Conservation (phyloP, 768 basidiomycete genomes). For the Russula dissimulans region DNA sequence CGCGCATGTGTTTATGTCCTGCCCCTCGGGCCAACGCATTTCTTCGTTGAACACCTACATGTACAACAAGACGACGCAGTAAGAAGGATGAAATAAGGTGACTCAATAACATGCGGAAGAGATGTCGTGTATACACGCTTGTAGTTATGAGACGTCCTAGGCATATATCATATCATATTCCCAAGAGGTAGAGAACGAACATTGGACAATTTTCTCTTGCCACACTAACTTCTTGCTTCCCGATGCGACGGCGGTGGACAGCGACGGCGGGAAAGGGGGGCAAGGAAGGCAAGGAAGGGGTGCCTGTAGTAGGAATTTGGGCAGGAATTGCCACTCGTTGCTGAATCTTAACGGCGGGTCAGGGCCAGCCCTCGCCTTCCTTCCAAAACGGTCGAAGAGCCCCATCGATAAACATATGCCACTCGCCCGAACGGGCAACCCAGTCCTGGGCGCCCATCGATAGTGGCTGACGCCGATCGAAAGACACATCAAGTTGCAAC, state of each 20-base stretch:
- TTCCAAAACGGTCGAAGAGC: not conserved
- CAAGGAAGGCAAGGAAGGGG: too few species aligned
- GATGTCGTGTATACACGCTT: too few species aligned
- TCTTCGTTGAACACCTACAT: not conserved
- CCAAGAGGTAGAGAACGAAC: not conserved
- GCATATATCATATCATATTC: too few species aligned
- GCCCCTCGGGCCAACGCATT: not conserved
- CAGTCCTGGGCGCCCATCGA: not conserved
- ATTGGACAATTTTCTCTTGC: too few species aligned
- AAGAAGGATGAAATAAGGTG: too few species aligned
- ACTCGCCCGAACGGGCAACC: not conserved
- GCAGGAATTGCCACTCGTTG: not conserved
- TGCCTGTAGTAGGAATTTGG: too few species aligned
- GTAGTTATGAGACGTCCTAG: too few species aligned
- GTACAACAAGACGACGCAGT: not conserved
- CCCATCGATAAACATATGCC: not conserved
- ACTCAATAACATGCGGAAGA: not conserved
- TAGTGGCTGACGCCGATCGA: slow-evolving; percentile 5
- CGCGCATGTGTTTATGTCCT: not conserved
- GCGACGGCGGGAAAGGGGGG: too few species aligned
- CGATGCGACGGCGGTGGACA: too few species aligned
- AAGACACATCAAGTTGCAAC: too few species aligned
- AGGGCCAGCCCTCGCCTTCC: not conserved
- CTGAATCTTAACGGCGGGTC: slow-evolving; percentile 5
- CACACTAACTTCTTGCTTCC: not conserved